phyloP scores from a whole-genome alignment of 2,329 filamentous ascomycete species.

The Colletotrichum truncatum region DNA sequence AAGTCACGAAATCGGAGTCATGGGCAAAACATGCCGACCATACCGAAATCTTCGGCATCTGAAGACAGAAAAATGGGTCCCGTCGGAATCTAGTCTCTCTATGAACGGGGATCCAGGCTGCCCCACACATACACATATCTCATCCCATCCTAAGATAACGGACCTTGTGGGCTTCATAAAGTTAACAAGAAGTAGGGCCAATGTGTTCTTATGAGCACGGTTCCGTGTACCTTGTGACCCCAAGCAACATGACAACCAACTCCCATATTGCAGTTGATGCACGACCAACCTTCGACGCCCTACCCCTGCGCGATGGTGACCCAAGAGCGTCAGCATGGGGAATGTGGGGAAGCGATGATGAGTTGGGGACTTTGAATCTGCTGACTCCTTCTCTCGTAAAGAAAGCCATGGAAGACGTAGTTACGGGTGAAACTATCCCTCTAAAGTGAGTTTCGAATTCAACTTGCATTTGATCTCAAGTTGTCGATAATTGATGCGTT shows the following conservation, averaged over 20 bases:
- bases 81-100: not conserved
- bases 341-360: conserved; percentile 8
- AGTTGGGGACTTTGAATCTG: conserved; percentile 24
- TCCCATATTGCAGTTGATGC: too few species aligned
- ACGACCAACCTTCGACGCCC: not conserved
- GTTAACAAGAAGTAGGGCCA: too few species aligned
- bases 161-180: too few species aligned
- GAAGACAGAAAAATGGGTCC: not conserved
- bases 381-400: not conserved
- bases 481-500: too few species aligned
- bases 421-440: not conserved
- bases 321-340: conserved; percentile 22
- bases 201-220: too few species aligned
- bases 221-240: too few species aligned
- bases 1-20: too few species aligned
- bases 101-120: too few species aligned
- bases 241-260: not conserved
- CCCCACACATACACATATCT: too few species aligned
- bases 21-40: not conserved
- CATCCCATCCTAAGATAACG: too few species aligned
- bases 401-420: not conserved
- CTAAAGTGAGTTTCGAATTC: not conserved
- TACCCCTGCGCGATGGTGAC: not conserved
- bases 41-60: not conserved
- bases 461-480: rapidly evolving